Conservation (phyloP, 176 grass and related monocot species). For the Oryza australiensis region DNA sequence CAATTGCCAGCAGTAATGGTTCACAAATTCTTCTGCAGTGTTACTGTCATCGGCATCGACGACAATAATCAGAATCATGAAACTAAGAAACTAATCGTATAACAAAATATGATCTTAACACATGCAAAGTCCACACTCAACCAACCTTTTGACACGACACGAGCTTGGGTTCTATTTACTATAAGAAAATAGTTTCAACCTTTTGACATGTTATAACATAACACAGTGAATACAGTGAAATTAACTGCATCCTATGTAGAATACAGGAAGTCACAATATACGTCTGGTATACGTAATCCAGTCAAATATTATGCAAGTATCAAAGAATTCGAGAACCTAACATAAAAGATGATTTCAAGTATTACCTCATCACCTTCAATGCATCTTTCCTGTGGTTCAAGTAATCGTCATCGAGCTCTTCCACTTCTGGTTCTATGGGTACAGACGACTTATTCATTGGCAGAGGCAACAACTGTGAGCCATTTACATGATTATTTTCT, state of each 20-base stretch:
- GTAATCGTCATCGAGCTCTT: slow-evolving; percentile 67
- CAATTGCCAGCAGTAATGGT: neutral
- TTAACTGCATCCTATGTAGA: neutral
- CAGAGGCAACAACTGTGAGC: slow-evolving; percentile 28
- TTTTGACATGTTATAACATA: neutral
- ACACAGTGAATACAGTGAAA: neutral
- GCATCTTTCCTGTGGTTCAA: slow-evolving; percentile 79
- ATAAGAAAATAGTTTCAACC: neutral
- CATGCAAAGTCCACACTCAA: neutral
- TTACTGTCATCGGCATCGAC: neutral
- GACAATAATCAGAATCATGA: neutral
- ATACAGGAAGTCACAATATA: neutral
- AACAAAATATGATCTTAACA: neutral
- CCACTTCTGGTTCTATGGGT: slow-evolving; percentile 64
- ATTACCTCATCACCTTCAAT: slow-evolving; percentile 88
- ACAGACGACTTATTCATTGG: slow-evolving; percentile 39
- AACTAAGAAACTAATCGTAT: slow-evolving; percentile 2
- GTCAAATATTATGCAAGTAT: neutral
- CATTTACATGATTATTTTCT: slow-evolving; percentile 39
- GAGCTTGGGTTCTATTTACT: neutral
- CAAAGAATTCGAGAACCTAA: neutral
- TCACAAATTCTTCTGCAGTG: slow-evolving; percentile 14
- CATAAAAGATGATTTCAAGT: slow-evolving; percentile 15
- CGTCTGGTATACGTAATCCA: neutral
- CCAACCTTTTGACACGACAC: neutral